Percentiles rank a stretch among this genome's conserved stretches.
These are phyloP conservation scores for Omphalotus guepiniiformis DNA, from an alignment of 768 basidiomycete species.

Conservation along the genomic window DNA sequence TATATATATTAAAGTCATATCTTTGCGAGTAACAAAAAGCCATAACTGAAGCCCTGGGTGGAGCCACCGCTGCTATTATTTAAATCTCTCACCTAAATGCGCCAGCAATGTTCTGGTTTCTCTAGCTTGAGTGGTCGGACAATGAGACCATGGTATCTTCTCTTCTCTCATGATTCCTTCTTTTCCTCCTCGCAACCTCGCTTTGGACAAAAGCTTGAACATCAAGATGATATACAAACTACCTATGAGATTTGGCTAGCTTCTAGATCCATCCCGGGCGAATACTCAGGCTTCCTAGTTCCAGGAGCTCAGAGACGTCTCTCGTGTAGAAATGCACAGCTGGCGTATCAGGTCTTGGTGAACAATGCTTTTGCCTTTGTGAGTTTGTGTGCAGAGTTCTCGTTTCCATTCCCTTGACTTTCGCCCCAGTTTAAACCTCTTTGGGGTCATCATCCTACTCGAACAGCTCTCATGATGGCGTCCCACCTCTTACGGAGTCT, in stretches of 20 bases:
- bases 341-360: slow-evolving; percentile 53
- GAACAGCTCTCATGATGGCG: slow-evolving; percentile 66
- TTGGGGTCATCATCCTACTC: slow-evolving; percentile 56
- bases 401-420: neutral
- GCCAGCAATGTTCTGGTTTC: slow-evolving; percentile 1
- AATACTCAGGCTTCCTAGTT: slow-evolving; percentile 42
- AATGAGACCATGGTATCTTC: neutral
- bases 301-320: slow-evolving; percentile 72
- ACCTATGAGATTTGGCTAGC: slow-evolving; percentile 53
- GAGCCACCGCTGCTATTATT: neutral
- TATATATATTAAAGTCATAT: slow-evolving; percentile 31
- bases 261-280: slow-evolving; percentile 47
- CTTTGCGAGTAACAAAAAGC: slow-evolving; percentile 20
- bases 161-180: neutral
- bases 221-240: slow-evolving; percentile 6
- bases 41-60: slow-evolving; percentile 7
- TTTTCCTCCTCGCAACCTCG: neutral
- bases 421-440: slow-evolving; percentile 36
- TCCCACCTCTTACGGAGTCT: slow-evolving; percentile 70
- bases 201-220: neutral
- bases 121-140: neutral
- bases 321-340: slow-evolving; percentile 47
- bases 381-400: slow-evolving; percentile 13
- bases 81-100: neutral
- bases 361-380: slow-evolving; percentile 55